Base-by-base conservation (phyloP, 163 green algal species). In the Chloromonas sp. region DNA sequence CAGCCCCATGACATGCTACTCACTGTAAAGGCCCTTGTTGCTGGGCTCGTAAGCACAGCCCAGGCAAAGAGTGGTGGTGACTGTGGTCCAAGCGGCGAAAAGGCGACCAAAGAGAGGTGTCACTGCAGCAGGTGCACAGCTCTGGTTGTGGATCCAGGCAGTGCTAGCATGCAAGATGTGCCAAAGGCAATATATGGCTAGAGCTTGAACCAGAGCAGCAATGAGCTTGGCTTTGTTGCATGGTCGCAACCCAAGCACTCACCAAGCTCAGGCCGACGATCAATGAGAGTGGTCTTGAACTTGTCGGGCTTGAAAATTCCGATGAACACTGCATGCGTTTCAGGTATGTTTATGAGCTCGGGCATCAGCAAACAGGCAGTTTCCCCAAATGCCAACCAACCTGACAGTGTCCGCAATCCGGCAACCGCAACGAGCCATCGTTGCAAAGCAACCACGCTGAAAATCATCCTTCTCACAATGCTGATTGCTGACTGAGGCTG, bases 71-170 rank as follows among this genome's bases (percentile, higher is more conserved):
- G 89, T 88, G 84, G 93, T 96, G 0, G 94, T 95, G n/a, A 93
- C 91, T 1, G 93, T 14, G 2, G 94, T 97, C 94, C 94, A 97
- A 0, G 89, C 91, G 0, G 93, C 93, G 86, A 97, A 97, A 0
- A 94, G 94, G 0, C 94, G 84, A 0, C 93, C 94, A 78, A 95
- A 88, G 14, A 97, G 76, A 0, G 92, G 88, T 1, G 84, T 95
- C 1, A 97, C 94, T 97, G 94, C 84, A 87, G 5, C 1, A 36
- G 36, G 36, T 36, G 36, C 36, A 36, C 36, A 36, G 36, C 36
- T 36, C 36, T 36, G 36, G 36, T 36, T 36, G 36, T 36, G 36
- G 36, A 36, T 36, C 36, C 36, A 36, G 36, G 36, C 36, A 36
- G 36, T 36, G 36, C 36, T 36, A 36, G 36, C 36, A 36, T 36